phyloP scores from a whole-genome alignment of 2,329 filamentous ascomycete genomes.

The Leptoxyphium fumago region DNA sequence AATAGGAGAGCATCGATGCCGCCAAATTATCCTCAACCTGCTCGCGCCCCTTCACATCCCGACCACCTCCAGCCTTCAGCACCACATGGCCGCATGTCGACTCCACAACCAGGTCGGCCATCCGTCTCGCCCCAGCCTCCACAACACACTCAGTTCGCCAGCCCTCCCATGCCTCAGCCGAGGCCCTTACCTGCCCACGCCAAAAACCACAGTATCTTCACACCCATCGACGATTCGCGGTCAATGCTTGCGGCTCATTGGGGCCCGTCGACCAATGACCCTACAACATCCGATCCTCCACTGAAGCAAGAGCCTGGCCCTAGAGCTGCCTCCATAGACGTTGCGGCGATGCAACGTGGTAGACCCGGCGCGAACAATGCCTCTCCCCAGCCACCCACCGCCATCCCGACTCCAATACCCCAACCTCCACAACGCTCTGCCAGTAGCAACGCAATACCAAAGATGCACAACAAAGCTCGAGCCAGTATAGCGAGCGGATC shows the following conservation, averaged over 20 bases:
- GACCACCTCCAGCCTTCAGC: conserved; percentile 7
- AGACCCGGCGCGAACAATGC: conserved; percentile 22
- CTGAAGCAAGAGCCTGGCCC: conserved; percentile 27
- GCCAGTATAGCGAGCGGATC: conserved; percentile 49
- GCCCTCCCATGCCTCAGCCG: conserved; percentile 43
- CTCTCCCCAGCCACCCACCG: conserved; percentile 20
- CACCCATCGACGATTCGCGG: conserved; percentile 83
- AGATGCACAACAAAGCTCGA: conserved; percentile 56
- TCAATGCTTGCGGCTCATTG: conserved; percentile 77
- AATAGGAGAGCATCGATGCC: conserved; percentile 59
- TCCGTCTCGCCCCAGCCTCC: conserved; percentile 37
- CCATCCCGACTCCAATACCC: conserved; percentile 7
- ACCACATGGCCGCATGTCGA: conserved; percentile 16
- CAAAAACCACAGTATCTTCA: conserved; percentile 88
- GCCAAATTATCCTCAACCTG: conserved; percentile 43
- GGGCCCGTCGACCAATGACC: conserved; percentile 39
- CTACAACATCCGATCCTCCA: conserved; percentile 28
- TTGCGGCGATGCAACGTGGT: conserved; percentile 39
- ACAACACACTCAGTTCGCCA: conserved; percentile 36
- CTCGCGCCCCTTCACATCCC: conserved; percentile 10
- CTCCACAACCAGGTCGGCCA: conserved; percentile 12
- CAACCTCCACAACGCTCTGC: conserved; percentile 34
- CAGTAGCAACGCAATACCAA: conserved; percentile 49
- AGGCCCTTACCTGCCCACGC: conserved; percentile 43
- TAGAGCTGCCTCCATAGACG: conserved; percentile 52